Evolutionary conservation across 2,329 filamentous ascomycete genomes (phyloP).

Genomic region (Diplodia sapinea): DNA sequence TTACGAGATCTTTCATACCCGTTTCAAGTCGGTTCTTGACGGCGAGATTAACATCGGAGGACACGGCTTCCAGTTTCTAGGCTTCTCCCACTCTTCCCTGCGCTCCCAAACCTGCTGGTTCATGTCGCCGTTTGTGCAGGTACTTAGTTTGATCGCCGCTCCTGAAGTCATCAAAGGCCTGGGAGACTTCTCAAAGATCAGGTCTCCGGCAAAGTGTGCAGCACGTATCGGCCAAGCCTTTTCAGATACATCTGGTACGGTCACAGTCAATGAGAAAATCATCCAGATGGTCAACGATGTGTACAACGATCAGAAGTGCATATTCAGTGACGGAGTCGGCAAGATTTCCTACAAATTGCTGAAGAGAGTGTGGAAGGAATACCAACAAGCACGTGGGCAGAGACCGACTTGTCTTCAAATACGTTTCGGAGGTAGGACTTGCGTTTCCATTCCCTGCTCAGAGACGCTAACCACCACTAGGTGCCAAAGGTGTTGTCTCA

Average conservation of each 20-base stretch:
- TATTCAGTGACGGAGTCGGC: constrained; percentile 82
- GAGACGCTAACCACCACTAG: constrained; percentile 39
- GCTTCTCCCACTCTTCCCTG: constrained; percentile 80
- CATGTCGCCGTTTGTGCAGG: constrained; percentile 56
- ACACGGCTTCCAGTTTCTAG: constrained; percentile 67
- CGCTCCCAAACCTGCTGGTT: constrained; percentile 75
- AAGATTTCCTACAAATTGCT: constrained; percentile 69
- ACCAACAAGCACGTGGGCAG: constrained; percentile 52
- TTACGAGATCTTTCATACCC: constrained; percentile 58
- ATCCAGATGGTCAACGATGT: constrained; percentile 55
- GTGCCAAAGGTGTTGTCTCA: constrained; percentile 79
- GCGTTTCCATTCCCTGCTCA: neutral
- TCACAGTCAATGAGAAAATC: constrained; percentile 53
- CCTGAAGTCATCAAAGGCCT: constrained; percentile 52
- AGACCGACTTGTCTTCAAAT: constrained; percentile 75
- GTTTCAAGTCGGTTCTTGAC: constrained; percentile 66
- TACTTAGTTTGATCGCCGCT: constrained; percentile 44
- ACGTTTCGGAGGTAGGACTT: constrained; percentile 64
- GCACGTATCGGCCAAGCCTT: constrained; percentile 70
- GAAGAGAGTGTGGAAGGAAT: constrained; percentile 62
- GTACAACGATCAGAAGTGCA: constrained; percentile 56
- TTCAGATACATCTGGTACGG: constrained; percentile 72
- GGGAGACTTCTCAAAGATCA: constrained; percentile 59
- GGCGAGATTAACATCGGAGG: constrained; percentile 68
- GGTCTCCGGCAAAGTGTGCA: constrained; percentile 63